Percentiles rank a stretch among this genome's conserved stretches.
Evolutionary conservation across 176 grass and related monocot species (phyloP).

Genomic region (Lolium perenne): DNA sequence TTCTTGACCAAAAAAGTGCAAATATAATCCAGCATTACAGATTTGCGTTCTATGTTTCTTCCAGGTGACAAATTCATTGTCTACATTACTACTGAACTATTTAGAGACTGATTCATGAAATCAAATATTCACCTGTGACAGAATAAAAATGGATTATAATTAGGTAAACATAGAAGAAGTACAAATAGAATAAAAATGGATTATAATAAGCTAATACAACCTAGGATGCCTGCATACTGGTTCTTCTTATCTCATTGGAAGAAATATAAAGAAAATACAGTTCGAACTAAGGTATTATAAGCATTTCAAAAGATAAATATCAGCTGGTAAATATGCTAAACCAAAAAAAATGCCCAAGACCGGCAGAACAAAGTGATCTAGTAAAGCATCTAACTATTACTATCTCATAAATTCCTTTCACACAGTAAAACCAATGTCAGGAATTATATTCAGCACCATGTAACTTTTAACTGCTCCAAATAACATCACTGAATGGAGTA

Average conservation of each 20-base stretch:
- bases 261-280: not conserved
- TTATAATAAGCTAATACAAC: slow-evolving; percentile 1
- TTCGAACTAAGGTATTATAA: slow-evolving; percentile 12
- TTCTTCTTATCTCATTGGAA: slow-evolving; percentile 2
- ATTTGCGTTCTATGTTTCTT: slow-evolving; percentile 16
- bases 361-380: not conserved
- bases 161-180: slow-evolving; percentile 3
- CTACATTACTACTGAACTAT: not conserved
- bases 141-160: not conserved
- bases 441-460: not conserved
- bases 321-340: slow-evolving; percentile 10
- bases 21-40: slow-evolving; percentile 10
- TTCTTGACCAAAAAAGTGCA: not conserved
- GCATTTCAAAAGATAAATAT: slow-evolving; percentile 9
- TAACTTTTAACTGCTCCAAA: not conserved
- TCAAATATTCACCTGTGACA: not conserved
- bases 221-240: not conserved
- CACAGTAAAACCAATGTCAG: not conserved
- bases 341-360: not conserved
- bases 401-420: slow-evolving; percentile 26
- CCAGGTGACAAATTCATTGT: not conserved
- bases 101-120: not conserved
- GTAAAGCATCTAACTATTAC: slow-evolving; percentile 11
- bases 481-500: not conserved
- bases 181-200: not conserved